These are phyloP conservation scores for Metschnikowia henanensis DNA, from an alignment of 805 yeast genomes.

Conservation along the genomic window DNA sequence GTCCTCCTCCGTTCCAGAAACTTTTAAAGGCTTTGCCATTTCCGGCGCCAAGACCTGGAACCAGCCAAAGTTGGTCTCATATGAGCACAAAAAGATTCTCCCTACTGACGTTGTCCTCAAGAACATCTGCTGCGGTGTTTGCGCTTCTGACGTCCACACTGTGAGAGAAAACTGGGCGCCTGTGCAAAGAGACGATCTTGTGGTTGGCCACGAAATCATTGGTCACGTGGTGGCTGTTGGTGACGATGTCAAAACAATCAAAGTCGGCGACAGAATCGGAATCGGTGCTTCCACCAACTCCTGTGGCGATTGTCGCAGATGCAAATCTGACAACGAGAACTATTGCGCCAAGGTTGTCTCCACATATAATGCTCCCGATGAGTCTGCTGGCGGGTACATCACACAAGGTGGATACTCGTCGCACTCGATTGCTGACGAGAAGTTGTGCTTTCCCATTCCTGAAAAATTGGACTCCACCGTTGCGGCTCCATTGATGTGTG, in stretches of 20 bases:
- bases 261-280: constrained; percentile 22
- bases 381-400: constrained; percentile 43
- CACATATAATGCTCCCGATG: constrained; percentile 53
- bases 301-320: constrained; percentile 51
- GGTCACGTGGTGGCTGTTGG: constrained; percentile 46
- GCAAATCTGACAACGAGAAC: constrained; percentile 34
- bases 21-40: constrained; percentile 62
- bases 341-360: constrained; percentile 45
- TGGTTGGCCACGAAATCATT: constrained; percentile 67
- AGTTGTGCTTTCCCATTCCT: constrained; percentile 65
- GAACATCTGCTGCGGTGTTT: constrained; percentile 24
- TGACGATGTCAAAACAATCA: constrained; percentile 15
- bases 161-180: constrained; percentile 19
- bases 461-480: constrained; percentile 46
- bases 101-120: constrained; percentile 26
- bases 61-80: constrained; percentile 51
- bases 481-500: constrained; percentile 77
- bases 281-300: constrained; percentile 18
- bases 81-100: constrained; percentile 44
- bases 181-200: constrained; percentile 26
- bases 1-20: constrained; percentile 39
- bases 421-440: constrained; percentile 62
- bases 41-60: constrained; percentile 52
- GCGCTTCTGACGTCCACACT: constrained; percentile 20
- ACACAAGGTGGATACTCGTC: constrained; percentile 70